Base-by-base conservation (phyloP, 352 stramenopile species). In the Phytophthora macrochlamydospora region DNA sequence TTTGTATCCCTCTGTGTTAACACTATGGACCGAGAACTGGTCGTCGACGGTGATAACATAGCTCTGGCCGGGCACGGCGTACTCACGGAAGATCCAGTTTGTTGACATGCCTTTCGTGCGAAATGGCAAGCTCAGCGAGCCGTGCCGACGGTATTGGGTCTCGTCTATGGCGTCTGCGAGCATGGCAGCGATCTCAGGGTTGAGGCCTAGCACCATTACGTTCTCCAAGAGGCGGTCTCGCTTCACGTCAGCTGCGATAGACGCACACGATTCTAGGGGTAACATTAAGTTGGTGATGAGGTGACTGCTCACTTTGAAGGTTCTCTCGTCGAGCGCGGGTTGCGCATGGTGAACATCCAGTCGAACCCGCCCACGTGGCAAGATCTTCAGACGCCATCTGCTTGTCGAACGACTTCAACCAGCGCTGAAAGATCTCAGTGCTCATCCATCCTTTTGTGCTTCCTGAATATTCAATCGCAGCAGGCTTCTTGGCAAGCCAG, bases 281-380 rank as follows among this genome's bases (percentile, higher is more conserved):
- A 61, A n/a, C 0, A 52, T 30, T 2, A 61, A 0, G 14, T 61
- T 61, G 11, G 44, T 61, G 14, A 61, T 53, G 6, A 61, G 4
- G 11, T 61, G 55, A 35, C 45, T 53, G 18, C 55, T 61, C 42
- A 61, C 46, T n/a, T 61, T 61, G n/a, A 44, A 53, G 14, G n/a
- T 30, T 11, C 53, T 8, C 2, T 53, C 43, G 0, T 14, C 29
- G 4, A 51, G 2, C 3, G 38, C 28, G 2, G 37, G 5, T 32
- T 59, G 18, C 40, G 38, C 38, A 18, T 53, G 6, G 44, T 52
- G 14, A 24, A 4, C 18, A 52, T 43, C 31, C 44, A 53, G 13
- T 61, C 55, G 12, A 46, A 46, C 9, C 40, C 40, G 12, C 1
- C 6, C 5, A 61, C 14, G 18, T 24, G 18, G 18, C 18, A 24